phyloP scores from a whole-genome alignment of 306 rosid genomes.

The Coriaria nepalensis region DNA sequence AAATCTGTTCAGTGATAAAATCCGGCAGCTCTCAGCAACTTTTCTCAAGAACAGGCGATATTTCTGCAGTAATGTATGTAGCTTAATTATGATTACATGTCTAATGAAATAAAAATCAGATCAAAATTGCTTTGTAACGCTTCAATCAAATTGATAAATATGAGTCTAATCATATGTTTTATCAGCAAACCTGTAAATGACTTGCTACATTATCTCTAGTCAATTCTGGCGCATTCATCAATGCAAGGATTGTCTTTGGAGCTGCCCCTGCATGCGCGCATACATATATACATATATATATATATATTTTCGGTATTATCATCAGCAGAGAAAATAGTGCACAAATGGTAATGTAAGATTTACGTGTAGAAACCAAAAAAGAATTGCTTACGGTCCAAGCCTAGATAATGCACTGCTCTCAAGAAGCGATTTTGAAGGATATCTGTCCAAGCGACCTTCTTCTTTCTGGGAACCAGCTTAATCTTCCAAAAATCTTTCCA shows the following conservation, averaged over 20 bases:
- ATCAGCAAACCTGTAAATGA: constrained; percentile 14
- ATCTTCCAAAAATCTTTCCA: neutral
- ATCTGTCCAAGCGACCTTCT: constrained; percentile 17
- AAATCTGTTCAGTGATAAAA: too few species aligned
- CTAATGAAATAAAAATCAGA: neutral
- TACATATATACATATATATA: neutral
- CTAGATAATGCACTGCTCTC: constrained; percentile 15
- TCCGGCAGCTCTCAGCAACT: constrained; percentile 11
- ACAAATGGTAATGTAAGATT: neutral
- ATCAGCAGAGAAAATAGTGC: neutral
- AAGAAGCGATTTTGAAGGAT: constrained; percentile 12
- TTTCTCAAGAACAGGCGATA: constrained; percentile 9
- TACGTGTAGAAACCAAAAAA: too few species aligned
- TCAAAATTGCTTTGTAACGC: neutral
- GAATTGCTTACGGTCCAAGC: constrained; percentile 21
- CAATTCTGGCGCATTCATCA: constrained; percentile 16
- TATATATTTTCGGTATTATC: too few species aligned
- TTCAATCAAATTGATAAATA: neutral
- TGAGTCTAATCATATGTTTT: neutral
- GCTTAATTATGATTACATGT: neutral
- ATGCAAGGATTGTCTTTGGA: constrained; percentile 16
- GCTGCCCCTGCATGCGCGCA: constrained; percentile 17
- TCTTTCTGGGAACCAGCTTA: neutral
- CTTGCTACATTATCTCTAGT: constrained; percentile 17
- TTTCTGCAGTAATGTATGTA: constrained; percentile 2